phyloP scores from a whole-genome alignment of 257 asterid genomes.

The Nicotiana tomentosiformis region DNA sequence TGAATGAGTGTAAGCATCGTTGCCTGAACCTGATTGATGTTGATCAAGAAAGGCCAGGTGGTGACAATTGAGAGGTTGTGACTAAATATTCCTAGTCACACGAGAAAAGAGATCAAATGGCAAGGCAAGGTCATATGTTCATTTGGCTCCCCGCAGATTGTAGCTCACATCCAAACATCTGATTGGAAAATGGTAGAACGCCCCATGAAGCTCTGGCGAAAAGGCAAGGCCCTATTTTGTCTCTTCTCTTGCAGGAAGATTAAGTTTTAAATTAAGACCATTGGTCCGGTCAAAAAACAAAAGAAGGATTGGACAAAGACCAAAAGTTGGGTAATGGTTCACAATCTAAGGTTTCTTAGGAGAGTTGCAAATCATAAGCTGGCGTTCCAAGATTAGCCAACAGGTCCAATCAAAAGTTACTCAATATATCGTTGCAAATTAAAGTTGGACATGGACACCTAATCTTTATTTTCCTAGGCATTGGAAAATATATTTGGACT shows the following conservation, averaged over 20 bases:
- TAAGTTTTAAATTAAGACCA: not conserved
- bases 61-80: not conserved
- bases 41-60: too few relatives aligned
- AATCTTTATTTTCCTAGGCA: not conserved
- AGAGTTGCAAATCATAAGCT: not conserved
- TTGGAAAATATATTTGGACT: not conserved
- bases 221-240: not conserved
- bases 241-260: not conserved
- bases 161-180: not conserved
- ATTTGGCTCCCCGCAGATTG: not conserved
- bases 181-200: too few relatives aligned
- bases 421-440: not conserved
- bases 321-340: conserved; percentile 1
- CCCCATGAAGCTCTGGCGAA: not conserved
- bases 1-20: not conserved
- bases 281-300: not conserved
- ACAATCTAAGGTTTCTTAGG: not conserved
- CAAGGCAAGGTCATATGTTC: not conserved
- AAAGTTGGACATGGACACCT: not conserved
- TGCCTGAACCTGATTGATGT: not conserved
- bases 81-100: not conserved
- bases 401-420: not conserved
- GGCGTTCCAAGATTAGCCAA: not conserved
- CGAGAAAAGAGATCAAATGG: not conserved
- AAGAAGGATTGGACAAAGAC: not conserved